Evolutionary conservation across 768 basidiomycete genomes (phyloP).

Genomic region (Pisolithus albus): DNA sequence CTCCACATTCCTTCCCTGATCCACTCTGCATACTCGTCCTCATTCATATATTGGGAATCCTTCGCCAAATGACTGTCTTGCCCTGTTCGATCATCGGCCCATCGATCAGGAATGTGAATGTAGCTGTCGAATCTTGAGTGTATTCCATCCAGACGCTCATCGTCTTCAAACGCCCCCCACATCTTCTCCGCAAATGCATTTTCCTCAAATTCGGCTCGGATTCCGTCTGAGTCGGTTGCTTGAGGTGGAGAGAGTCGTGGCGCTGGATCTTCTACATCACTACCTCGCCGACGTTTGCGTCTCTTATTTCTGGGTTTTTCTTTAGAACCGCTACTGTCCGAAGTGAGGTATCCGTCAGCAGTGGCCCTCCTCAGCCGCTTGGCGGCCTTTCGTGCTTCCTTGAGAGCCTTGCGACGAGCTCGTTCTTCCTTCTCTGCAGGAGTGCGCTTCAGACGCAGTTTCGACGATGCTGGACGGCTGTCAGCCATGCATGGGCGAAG

Average conservation of each 20-base stretch:
- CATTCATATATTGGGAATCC: conserved; percentile 56
- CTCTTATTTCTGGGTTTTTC: conserved; percentile 10
- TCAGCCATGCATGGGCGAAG: neutral
- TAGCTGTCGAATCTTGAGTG: conserved; percentile 62
- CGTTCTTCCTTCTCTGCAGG: conserved; percentile 50
- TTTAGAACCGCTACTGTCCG: conserved; percentile 13
- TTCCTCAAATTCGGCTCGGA: conserved; percentile 55
- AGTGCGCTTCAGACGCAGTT: conserved; percentile 58
- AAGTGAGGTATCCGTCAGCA: conserved; percentile 16
- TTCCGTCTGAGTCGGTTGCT: conserved; percentile 41
- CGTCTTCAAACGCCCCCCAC: conserved; percentile 65
- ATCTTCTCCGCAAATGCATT: conserved; percentile 64
- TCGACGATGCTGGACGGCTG: conserved; percentile 27
- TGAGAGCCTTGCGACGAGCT: conserved; percentile 35
- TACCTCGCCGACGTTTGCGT: conserved; percentile 1
- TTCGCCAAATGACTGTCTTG: conserved; percentile 35
- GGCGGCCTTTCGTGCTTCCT: conserved; percentile 46
- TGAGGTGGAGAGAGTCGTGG: conserved; percentile 18
- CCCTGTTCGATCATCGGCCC: conserved; percentile 41
- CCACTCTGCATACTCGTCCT: conserved; percentile 87
- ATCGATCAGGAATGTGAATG: conserved; percentile 67
- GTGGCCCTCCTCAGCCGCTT: conserved; percentile 21
- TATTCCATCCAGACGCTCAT: conserved; percentile 58
- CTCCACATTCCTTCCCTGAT: conserved; percentile 81
- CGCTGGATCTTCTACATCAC: conserved; percentile 14